Percentiles rank a stretch among this genome's conserved stretches.
Conservation (phyloP, 306 rosid genomes). For the Macrotyloma uniflorum region DNA sequence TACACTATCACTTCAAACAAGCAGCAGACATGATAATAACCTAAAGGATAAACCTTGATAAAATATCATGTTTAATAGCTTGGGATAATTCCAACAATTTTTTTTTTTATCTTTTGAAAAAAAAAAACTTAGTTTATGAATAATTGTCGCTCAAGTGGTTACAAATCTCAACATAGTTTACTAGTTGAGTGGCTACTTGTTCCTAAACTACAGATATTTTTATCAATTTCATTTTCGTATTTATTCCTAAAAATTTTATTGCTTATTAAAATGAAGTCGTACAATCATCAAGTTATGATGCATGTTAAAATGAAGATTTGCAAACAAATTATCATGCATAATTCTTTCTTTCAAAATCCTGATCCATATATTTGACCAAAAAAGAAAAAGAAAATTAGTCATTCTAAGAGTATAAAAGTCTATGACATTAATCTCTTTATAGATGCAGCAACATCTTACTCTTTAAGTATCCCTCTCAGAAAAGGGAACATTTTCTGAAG, state of each 20-base stretch:
- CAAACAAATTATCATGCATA: slow-evolving; percentile 25
- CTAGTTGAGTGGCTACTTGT: slow-evolving; percentile 7
- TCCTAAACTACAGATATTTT: neutral
- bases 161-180: slow-evolving; percentile 16
- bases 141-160: slow-evolving; percentile 16
- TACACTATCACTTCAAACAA: slow-evolving; percentile 19
- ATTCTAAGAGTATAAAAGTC: slow-evolving; percentile 22
- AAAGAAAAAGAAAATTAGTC: neutral
- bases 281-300: slow-evolving; percentile 21
- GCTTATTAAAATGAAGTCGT: slow-evolving; percentile 11
- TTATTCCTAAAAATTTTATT: neutral
- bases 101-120: neutral
- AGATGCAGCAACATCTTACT: slow-evolving; percentile 52
- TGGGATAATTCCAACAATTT: neutral
- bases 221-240: slow-evolving; percentile 7
- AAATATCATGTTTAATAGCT: slow-evolving; percentile 6
- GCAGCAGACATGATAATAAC: slow-evolving; percentile 14
- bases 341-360: slow-evolving; percentile 3
- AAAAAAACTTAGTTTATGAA: neutral
- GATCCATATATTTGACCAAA: too few relatives aligned
- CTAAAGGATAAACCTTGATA: neutral
- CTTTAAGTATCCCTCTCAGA: slow-evolving; percentile 64
- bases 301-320: slow-evolving; percentile 22
- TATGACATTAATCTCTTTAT: slow-evolving; percentile 17
- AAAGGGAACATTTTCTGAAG: slow-evolving; percentile 76